Evolutionary conservation across 2,329 filamentous ascomycete species (phyloP).

Genomic region (Stagonosporopsis vannaccii): DNA sequence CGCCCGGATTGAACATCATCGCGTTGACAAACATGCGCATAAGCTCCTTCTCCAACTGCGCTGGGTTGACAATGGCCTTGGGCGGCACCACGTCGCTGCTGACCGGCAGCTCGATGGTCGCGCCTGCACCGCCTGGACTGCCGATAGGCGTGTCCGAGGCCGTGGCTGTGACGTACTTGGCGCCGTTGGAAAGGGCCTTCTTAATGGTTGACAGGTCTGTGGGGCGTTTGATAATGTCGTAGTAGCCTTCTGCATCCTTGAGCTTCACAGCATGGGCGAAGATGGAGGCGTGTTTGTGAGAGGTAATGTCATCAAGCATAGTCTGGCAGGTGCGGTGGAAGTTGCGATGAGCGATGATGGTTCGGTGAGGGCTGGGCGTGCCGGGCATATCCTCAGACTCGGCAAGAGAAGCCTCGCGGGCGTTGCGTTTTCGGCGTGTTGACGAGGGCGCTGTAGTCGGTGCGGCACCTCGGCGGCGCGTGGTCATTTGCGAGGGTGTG

Average conservation of each 20-base stretch:
- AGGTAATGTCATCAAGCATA: conserved; percentile 60
- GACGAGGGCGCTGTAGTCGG: conserved; percentile 32
- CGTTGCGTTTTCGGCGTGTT: conserved; percentile 53
- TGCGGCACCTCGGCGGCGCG: conserved; percentile 38
- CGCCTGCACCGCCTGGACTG: conserved; percentile 65
- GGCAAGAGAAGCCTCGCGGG: conserved; percentile 42
- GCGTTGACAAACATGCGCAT: conserved; percentile 98
- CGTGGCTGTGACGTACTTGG: conserved; percentile 65
- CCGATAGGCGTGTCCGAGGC: conserved; percentile 64
- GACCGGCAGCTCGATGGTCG: conserved; percentile 62
- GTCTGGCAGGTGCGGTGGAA: conserved; percentile 57
- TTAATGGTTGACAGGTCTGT: conserved; percentile 61
- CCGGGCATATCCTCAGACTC: conserved; percentile 41
- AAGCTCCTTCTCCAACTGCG: conserved; percentile 89
- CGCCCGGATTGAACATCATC: conserved; percentile 97
- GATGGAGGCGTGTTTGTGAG: conserved; percentile 61
- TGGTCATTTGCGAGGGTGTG: conserved; percentile 42
- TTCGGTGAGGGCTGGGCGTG: conserved; percentile 35
- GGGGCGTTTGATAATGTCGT: conserved; percentile 60
- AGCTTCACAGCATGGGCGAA: conserved; percentile 59
- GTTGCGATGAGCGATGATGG: conserved; percentile 56
- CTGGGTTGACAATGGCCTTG: conserved; percentile 88
- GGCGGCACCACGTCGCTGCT: conserved; percentile 83
- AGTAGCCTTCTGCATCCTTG: conserved; percentile 60
- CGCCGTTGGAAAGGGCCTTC: conserved; percentile 56